phyloP scores from a whole-genome alignment of 495 filamentous ascomycete species.

The Beverwykella pulmonaria region DNA sequence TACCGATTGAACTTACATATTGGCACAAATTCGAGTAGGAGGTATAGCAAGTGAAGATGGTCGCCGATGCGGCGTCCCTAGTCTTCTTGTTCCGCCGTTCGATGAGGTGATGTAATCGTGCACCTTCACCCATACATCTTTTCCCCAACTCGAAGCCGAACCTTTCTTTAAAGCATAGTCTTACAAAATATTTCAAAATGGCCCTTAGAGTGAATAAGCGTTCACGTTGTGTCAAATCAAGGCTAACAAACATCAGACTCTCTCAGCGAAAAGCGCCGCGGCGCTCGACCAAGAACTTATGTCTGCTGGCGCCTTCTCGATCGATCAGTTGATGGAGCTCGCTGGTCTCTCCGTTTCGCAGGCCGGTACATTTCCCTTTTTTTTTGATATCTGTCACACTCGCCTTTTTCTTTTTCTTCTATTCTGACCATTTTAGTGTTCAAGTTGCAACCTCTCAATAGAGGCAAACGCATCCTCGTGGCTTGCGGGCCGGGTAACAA shows the following conservation, averaged over 20 bases:
- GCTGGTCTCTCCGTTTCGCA: constrained; percentile 93
- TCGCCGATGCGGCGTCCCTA: background rate
- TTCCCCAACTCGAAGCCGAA: background rate
- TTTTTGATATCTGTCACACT: constrained; percentile 18
- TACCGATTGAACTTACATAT: too few relatives aligned
- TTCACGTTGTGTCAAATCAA: background rate
- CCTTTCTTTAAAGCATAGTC: background rate
- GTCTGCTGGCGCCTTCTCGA: constrained; percentile 85
- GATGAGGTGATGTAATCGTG: constrained; percentile 22
- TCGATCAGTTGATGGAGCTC: constrained; percentile 97
- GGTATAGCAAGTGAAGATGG: background rate
- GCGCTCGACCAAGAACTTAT: constrained; percentile 93
- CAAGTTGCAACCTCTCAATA: constrained; percentile 73
- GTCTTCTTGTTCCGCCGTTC: background rate
- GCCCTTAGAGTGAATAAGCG: constrained; percentile 51
- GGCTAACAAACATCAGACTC: constrained; percentile 58
- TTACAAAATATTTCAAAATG: constrained; percentile 39
- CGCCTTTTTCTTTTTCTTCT: constrained; percentile 13
- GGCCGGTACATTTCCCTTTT: constrained; percentile 60
- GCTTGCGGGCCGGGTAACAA: constrained; percentile 96
- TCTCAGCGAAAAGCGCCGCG: constrained; percentile 83
- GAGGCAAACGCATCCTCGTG: constrained; percentile 76
- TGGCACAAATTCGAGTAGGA: too few relatives aligned
- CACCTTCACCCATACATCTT: background rate
- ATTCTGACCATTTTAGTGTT: constrained; percentile 60